A percentile compares a stretch with the other conserved stretches of the same genome.
Evolutionary conservation across 208 protist species (phyloP).

Genomic region (Trypanosoma avium): DNA sequence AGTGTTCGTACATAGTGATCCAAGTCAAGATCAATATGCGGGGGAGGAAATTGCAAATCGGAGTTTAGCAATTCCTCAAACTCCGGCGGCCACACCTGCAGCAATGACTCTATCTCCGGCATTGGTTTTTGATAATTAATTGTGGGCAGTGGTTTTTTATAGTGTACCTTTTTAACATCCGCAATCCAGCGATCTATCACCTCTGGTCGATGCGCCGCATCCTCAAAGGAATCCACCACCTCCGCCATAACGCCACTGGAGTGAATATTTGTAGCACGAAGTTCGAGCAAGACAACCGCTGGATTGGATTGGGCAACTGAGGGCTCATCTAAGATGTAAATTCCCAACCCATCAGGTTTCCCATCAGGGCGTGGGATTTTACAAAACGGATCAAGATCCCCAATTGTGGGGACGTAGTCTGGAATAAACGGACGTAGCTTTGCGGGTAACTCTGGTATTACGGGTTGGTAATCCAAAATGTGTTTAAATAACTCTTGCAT

Average conservation of each 20-base stretch:
- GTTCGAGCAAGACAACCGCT: constrained; percentile 88
- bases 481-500: constrained; percentile 97
- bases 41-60: constrained; percentile 83
- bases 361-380: constrained; percentile 96
- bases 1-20: constrained; percentile 94
- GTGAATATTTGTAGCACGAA: constrained; percentile 85
- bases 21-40: constrained; percentile 92
- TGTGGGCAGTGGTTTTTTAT: constrained; percentile 94
- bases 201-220: constrained; percentile 94
- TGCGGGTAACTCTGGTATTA: constrained; percentile 93
- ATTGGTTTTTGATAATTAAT: constrained; percentile 96
- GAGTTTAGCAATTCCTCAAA: constrained; percentile 95
- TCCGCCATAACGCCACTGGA: constrained; percentile 42
- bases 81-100: constrained; percentile 94
- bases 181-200: constrained; percentile 95
- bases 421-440: constrained; percentile 97
- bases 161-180: constrained; percentile 95
- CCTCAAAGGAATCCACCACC: constrained; percentile 93
- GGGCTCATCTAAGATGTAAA: constrained; percentile 97
- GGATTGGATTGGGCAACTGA: constrained; percentile 95
- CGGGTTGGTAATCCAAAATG: constrained; percentile 94
- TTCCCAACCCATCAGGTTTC: constrained; percentile 86
- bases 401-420: constrained; percentile 97
- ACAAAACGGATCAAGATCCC: constrained; percentile 97
- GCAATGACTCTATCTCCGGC: constrained; percentile 95